A percentile compares a stretch with the other conserved stretches of the same genome.
Evolutionary conservation across 2,329 filamentous ascomycete genomes (phyloP).

Genomic region (Davidsoniella neocaledoniae): DNA sequence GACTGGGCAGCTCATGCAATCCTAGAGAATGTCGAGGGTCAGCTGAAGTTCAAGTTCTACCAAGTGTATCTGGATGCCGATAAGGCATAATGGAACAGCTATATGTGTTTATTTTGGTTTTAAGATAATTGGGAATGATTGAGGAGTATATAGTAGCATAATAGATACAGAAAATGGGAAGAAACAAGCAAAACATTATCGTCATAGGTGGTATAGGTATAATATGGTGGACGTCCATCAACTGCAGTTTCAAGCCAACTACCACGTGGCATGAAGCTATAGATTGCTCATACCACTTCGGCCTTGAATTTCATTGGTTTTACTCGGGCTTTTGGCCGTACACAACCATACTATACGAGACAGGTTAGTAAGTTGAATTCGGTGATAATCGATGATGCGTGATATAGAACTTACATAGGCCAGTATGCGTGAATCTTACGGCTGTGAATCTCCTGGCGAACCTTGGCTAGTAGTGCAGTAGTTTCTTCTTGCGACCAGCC

Average conservation of each 20-base stretch:
- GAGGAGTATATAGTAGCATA: too few relatives aligned
- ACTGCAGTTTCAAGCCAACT: too few relatives aligned
- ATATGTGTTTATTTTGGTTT: neutral
- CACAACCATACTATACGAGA: slow-evolving; percentile 12
- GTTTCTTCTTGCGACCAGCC: slow-evolving; percentile 19
- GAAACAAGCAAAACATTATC: too few relatives aligned
- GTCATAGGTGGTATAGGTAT: too few relatives aligned
- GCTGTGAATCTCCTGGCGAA: slow-evolving; percentile 19
- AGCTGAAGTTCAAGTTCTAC: slow-evolving; percentile 36
- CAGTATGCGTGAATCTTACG: slow-evolving; percentile 19
- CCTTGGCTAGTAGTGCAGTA: slow-evolving; percentile 16
- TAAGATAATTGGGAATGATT: neutral
- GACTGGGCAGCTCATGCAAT: slow-evolving; percentile 37
- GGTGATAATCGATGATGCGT: neutral
- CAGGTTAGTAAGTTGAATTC: neutral
- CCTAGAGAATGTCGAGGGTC: slow-evolving; percentile 29
- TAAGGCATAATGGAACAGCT: neutral
- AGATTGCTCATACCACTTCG: too few relatives aligned
- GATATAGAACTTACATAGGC: slow-evolving; percentile 17
- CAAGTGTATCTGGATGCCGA: slow-evolving; percentile 32
- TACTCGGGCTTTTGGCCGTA: slow-evolving; percentile 13
- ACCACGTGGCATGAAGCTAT: too few relatives aligned
- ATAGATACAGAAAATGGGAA: too few relatives aligned
- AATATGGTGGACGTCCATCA: too few relatives aligned
- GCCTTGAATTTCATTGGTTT: too few relatives aligned